A percentile compares a stretch with the other conserved stretches of the same genome.
These are phyloP conservation scores for Hyaloscypha bicolor DNA, from an alignment of 495 filamentous ascomycete genomes.

Conservation along the genomic window DNA sequence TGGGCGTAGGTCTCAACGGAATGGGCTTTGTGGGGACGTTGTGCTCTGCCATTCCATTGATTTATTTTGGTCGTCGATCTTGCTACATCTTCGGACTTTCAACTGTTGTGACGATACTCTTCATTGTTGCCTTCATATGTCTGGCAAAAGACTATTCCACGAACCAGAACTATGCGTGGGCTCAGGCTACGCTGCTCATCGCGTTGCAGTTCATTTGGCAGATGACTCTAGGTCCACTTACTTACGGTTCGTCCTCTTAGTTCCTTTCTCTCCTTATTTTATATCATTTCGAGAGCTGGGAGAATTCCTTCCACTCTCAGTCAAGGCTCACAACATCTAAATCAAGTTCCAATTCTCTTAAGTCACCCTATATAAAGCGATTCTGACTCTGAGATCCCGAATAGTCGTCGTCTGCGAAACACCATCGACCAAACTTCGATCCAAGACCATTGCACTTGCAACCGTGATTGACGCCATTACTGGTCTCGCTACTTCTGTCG, in stretches of 20 bases:
- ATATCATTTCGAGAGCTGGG: no score
- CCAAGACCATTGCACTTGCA: slow-evolving; percentile 55
- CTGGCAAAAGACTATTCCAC: not conserved
- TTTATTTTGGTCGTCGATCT: slow-evolving; percentile 50
- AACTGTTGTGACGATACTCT: slow-evolving; percentile 38
- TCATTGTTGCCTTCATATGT: slow-evolving; percentile 31
- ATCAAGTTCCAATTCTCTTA: no score
- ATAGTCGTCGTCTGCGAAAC: slow-evolving; percentile 55
- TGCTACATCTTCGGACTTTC: slow-evolving; percentile 55
- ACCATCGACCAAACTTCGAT: slow-evolving; percentile 52
- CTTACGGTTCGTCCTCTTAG: slow-evolving; percentile 40
- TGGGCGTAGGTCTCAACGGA: slow-evolving; percentile 56
- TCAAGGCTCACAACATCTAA: no score
- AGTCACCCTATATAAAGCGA: no score
- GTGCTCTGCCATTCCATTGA: slow-evolving; percentile 18
- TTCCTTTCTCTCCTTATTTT: no score
- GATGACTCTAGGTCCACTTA: slow-evolving; percentile 57
- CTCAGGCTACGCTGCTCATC: slow-evolving; percentile 54
- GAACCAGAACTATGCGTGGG: slow-evolving; percentile 38
- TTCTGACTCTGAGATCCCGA: no score
- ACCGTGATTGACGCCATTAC: slow-evolving; percentile 52
- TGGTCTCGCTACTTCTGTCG: slow-evolving; percentile 42
- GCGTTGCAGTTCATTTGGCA: slow-evolving; percentile 54
- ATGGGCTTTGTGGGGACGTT: slow-evolving; percentile 35
- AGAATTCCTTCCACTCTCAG: no score